Evolutionary conservation across 352 stramenopile species (phyloP), one percentile per base, ranked within the genome.

Genomic region (Phytopythium ostracodes): DNA sequence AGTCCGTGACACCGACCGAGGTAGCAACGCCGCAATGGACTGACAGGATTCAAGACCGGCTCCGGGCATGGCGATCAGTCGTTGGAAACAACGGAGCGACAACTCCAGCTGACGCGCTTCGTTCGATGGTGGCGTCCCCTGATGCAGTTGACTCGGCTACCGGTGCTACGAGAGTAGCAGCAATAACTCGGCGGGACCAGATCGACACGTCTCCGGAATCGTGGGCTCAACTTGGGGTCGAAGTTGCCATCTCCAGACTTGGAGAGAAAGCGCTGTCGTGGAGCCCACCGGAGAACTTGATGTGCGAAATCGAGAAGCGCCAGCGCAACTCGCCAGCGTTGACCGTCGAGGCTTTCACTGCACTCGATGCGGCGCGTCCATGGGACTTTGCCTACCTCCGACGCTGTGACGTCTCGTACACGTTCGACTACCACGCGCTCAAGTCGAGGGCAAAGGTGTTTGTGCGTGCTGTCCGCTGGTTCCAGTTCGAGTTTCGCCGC

Each of bases 401-500:
- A 14, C 50, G 50, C 14, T 40, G 29, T 18, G 35, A 27, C n/a
- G 50, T 31, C 3, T 56, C 50, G 35, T 42, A 27, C 29, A 42
- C 35, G 25, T 56, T 42, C 18, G 25, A 56, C 50, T 56, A 56
- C 18, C 18, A 29, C 31, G 35, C 17, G 4, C 50, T 56, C 17
- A 20, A 18, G 17, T 5, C 25, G 14, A 27, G 14, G 3, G 50
- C 17, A 12, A 38, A 40, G 35, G 35, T n/a, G 11, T 50, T 36
- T 14, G 25, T 56, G 15, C 25, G 49, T 9, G 29, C 49, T 7
- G n/a, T 56, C n/a, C 49, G 20, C 20, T 56, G 49, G 49, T 56
- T 56, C 25, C 49, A 56, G 29, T 56, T 56, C 22, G 25, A 18
- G 9, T 56, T 56, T n/a, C 50, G 50, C 15, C 49, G 49, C 49